Evolutionary conservation across 208 protist genomes (phyloP).

Genomic region (Angomonas ambiguus): DNA sequence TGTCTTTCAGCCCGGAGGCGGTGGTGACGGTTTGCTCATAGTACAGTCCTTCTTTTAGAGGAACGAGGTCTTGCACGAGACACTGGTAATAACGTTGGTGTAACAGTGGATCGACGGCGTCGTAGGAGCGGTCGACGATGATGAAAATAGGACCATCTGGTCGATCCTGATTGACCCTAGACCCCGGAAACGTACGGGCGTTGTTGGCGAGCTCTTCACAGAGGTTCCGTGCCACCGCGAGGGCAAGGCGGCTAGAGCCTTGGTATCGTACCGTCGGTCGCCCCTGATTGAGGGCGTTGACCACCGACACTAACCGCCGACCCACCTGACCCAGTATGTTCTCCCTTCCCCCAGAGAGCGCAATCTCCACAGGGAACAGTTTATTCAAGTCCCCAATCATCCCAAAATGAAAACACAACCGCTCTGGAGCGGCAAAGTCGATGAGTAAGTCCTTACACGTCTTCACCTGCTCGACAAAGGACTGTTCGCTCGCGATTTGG

Average conservation of each 20-base stretch:
- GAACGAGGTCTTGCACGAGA: constrained; percentile 72
- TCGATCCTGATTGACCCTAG: constrained; percentile 17
- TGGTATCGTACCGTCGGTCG: constrained; percentile 66
- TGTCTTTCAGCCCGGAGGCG: constrained; percentile 29
- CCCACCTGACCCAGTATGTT: constrained; percentile 46
- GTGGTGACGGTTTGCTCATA: constrained; percentile 58
- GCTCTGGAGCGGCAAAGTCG: constrained; percentile 60
- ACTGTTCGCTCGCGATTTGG: constrained; percentile 32
- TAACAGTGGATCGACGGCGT: constrained; percentile 62
- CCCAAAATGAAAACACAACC: constrained; percentile 61
- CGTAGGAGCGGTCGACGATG: constrained; percentile 79
- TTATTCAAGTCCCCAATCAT: constrained; percentile 45
- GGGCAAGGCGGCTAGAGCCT: constrained; percentile 35
- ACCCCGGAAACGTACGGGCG: constrained; percentile 27
- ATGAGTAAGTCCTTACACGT: constrained; percentile 68
- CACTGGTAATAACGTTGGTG: constrained; percentile 86
- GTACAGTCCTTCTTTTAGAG: constrained; percentile 37
- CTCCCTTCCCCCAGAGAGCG: constrained; percentile 25
- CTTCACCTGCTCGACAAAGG: constrained; percentile 33
- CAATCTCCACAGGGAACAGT: constrained; percentile 35
- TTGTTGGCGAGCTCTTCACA: constrained; percentile 34
- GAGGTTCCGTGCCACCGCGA: constrained; percentile 41
- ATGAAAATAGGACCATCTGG: constrained; percentile 55
- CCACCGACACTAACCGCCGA: constrained; percentile 46
- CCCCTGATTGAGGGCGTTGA: constrained; percentile 55